Evolutionary conservation across 768 basidiomycete species (phyloP).

Genomic region (Pisolithus orientalis): DNA sequence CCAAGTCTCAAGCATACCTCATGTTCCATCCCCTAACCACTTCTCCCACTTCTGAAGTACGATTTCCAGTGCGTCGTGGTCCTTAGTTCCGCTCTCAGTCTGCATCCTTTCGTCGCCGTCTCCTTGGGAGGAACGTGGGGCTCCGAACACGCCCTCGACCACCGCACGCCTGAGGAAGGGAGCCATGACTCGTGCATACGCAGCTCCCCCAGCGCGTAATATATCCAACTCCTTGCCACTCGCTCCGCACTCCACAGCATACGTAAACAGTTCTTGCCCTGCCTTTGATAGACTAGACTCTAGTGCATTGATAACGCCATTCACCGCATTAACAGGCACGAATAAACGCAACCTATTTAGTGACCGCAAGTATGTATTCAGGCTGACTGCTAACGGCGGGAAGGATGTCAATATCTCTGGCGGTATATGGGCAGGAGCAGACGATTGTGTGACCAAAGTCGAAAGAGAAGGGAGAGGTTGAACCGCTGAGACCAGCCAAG

Average conservation of each 20-base stretch:
- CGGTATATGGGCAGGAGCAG: constrained; percentile 52
- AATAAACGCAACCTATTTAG: constrained; percentile 80
- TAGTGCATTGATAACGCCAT: constrained; percentile 42
- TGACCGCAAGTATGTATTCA: constrained; percentile 66
- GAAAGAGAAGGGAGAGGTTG: constrained; percentile 26
- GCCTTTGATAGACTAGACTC: constrained; percentile 44
- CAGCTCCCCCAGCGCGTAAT: constrained; percentile 44
- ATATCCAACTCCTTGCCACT: constrained; percentile 28
- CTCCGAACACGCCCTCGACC: constrained; percentile 69
- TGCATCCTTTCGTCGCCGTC: neutral
- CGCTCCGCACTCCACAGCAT: constrained; percentile 36
- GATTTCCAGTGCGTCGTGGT: constrained; percentile 3
- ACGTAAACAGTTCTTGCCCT: constrained; percentile 42
- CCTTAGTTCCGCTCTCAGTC: neutral
- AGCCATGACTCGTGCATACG: constrained; percentile 57
- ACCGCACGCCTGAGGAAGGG: constrained; percentile 67
- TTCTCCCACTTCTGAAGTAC: constrained; percentile 21
- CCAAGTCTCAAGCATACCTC: neutral
- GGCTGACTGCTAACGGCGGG: constrained; percentile 65
- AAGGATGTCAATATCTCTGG: constrained; percentile 68
- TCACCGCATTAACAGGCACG: constrained; percentile 58
- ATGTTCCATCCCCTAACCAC: constrained; percentile 17
- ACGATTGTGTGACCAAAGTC: constrained; percentile 9
- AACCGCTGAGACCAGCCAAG: constrained; percentile 43
- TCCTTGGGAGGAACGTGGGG: constrained; percentile 8